These are phyloP conservation scores for Starmera pachycereana DNA, from an alignment of 805 yeast species.

Conservation along the genomic window DNA sequence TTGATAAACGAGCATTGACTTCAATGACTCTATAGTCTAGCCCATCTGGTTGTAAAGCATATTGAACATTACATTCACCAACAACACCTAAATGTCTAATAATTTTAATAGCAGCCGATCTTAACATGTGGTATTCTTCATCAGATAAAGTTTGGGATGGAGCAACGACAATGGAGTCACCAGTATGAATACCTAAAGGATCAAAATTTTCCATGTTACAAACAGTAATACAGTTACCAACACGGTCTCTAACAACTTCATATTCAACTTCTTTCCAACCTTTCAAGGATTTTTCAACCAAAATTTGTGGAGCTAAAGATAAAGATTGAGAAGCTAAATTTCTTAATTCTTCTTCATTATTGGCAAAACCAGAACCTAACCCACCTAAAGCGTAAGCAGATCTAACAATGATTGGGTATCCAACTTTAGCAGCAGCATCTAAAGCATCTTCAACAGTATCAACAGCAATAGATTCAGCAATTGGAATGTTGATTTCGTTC, in stretches of 20 bases:
- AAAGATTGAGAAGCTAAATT: conserved; percentile 85
- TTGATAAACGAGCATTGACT: conserved; percentile 92
- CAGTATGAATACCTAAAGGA: conserved; percentile 97
- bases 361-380: conserved; percentile 94
- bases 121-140: conserved; percentile 95
- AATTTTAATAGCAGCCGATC: conserved; percentile 95
- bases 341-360: conserved; percentile 68
- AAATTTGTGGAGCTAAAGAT: conserved; percentile 85
- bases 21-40: conserved; percentile 94
- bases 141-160: conserved; percentile 97
- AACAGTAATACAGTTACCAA: conserved; percentile 94
- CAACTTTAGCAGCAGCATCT: conserved; percentile 77
- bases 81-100: conserved; percentile 97
- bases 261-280: conserved; percentile 99
- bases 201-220: conserved; percentile 99
- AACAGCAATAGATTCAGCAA: conserved; percentile 95
- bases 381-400: conserved; percentile 98
- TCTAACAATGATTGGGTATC: conserved; percentile 94
- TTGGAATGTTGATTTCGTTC: conserved; percentile 90
- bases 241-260: conserved; percentile 95
- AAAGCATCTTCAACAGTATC: conserved; percentile 89
- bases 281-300: conserved; percentile 93
- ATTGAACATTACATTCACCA: conserved; percentile 98
- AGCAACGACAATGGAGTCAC: conserved; percentile 98
- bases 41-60: conserved; percentile 92